Base-by-base conservation (phyloP, 1,284 basidiomycete species). In the Cryptococcus hybrid region DNA sequence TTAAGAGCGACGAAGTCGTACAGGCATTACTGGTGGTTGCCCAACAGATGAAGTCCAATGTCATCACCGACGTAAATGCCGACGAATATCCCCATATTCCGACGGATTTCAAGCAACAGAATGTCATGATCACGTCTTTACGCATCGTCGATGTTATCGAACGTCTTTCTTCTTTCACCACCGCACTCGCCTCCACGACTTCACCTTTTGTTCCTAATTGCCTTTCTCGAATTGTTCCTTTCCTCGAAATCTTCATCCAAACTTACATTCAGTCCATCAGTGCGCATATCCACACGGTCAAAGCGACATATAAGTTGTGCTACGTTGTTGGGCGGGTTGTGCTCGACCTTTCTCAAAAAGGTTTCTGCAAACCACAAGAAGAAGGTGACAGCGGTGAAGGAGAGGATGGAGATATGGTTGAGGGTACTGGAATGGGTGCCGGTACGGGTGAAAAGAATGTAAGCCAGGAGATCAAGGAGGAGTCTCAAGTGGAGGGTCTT, bases 401-500 rank as follows among this genome's bases (percentile, higher is more conserved):
- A 5, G 82, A 82, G 35, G 81, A 80, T 3, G 80, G 81, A 5
- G 85, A 88, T 44, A 71, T 74, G 4, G 69, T 72, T 24, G 90
- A 85, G 48, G 93, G 92, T 2, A 85, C 88, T 1, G 93, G 94
- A 1, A 78, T 98, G 62, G 94, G 94, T 9, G 85, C 89, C 63
- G 94, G 94, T 1, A 80, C 84, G 1, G 93, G 94, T 1, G 81
- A 81, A 15, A 86, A 97, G 76, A 89, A 96, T 68, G 88, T 93
- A 54, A 92, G 89, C 80, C 88, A 90, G 66, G 89, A 96, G 69
- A 92, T 97, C 56, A 87, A 92, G 68, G 92, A 98, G 59, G 94
- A 99, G 74, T 89, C 90, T 69, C 92, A 96, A 70, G 90, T 99
- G 37, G 96, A 99, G 73, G 96, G 96, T 2, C 80, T 99, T 18